Percentiles rank a stretch among this genome's conserved stretches.
Evolutionary conservation across 1,139 yeast genomes (phyloP).

Genomic region (Magnusiomyces clavatus): DNA sequence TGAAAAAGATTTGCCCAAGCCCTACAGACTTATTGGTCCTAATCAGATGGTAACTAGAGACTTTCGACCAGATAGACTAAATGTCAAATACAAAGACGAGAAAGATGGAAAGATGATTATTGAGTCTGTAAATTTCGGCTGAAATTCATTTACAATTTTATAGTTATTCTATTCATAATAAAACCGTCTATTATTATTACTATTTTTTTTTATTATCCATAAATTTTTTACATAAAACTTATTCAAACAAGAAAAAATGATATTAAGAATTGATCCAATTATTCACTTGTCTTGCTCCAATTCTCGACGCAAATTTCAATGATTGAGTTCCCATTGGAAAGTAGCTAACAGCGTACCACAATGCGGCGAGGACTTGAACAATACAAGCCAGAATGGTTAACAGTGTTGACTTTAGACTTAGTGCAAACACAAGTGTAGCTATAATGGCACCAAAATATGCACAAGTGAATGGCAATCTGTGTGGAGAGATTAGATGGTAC

Average conservation of each 20-base stretch:
- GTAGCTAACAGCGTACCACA: constrained; percentile 84
- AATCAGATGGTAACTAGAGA: background rate
- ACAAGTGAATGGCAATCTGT: constrained; percentile 69
- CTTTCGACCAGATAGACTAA: background rate
- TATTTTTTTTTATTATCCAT: no score
- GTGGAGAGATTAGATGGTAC: constrained; percentile 65
- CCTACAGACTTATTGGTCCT: background rate
- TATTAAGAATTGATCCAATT: constrained; percentile 33
- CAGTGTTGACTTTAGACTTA: constrained; percentile 54
- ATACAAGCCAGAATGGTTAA: constrained; percentile 70
- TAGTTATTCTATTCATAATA: no score
- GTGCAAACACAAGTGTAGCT: constrained; percentile 53
- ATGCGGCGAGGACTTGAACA: constrained; percentile 72
- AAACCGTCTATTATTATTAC: no score
- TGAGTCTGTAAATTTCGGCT: background rate
- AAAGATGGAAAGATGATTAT: background rate
- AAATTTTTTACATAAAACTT: no score
- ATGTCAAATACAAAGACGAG: background rate
- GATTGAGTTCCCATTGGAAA: constrained; percentile 95
- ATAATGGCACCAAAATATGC: constrained; percentile 72
- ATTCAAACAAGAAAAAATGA: no score
- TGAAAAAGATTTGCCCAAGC: background rate
- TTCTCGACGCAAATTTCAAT: constrained; percentile 69
- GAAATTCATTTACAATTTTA: background rate
- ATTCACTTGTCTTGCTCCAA: constrained; percentile 64